Evolutionary conservation across 108 stramenopile genomes (phyloP), one percentile per base, ranked within the genome.

Genomic region (Pseudonitzschia multiseries): DNA sequence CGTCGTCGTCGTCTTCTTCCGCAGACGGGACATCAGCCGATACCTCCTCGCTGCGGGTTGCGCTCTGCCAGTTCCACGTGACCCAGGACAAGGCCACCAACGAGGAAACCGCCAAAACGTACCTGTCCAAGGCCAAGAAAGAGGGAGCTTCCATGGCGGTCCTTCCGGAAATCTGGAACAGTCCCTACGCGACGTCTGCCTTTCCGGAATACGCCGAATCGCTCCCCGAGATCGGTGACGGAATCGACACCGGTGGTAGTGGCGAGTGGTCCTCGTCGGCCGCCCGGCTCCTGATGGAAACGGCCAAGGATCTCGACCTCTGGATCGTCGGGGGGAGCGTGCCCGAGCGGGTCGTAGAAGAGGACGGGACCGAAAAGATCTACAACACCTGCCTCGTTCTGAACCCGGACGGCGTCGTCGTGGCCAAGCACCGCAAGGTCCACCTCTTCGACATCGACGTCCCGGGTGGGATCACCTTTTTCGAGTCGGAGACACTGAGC

Each of bases 361-460:
- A 32, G 10, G 75, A 68, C 42, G 61, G 33, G 24, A 79, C 79
- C 6, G 89, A 73, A 42, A 86, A 92, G 33, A 73, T 96, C 29
- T 98, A 96, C 91, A 98, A 98, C 74, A 98, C 98, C 5, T 97
- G 97, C 54, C 77, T 95, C 12, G 80, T 91, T 4, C 63, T 91
- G 29, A 62, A 85, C 72, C 91, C 96, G 1, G 43, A 57, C 4
- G 97, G 97, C 0, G 65, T 50, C 10, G 57, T 96, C 15, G 87
- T 98, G 15, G 97, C 90, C 12, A 98, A 96, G 81, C 97, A 98
- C 82, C 86, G 93, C 32, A 99, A 95, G 81, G 85, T 97, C 4
- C 99, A 99, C 79, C 83, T 99, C 20, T 99, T 99, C 83, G 98
- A 99, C 81, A 97, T 99, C 64, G 95, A 97, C 76, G 97, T 99